Evolutionary conservation across 2,329 filamentous ascomycete species (phyloP), one percentile per base, ranked within the genome.

Genomic region (Akanthomyces lecanii): DNA sequence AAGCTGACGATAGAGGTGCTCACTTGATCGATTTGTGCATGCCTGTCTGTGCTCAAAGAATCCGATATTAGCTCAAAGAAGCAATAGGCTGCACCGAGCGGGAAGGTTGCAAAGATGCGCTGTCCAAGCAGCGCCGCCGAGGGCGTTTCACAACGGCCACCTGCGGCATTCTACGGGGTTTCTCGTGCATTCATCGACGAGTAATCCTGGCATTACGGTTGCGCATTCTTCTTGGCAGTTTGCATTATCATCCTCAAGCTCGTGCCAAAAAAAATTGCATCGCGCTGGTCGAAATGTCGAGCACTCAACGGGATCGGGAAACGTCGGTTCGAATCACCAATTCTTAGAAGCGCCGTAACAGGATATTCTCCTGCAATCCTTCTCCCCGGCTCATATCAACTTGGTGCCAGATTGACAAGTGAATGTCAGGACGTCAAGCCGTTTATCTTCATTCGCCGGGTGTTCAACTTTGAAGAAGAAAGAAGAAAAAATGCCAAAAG

Each of bases 291-390:
- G n/a, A 51, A 51, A 82, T 85, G 82, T 85, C 80, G 83, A 80
- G 75, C 79, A 80, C 83, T 84, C 82, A 85, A 86, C 84, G 84
- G 84, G 82, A 86, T 80, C 81, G 82, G 79, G 79, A 78, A 82
- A 84, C 77, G 75, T 76, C 63, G 69, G 71, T 74, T 77, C 80
- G 80, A 83, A 77, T 83, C 80, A 76, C 79, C 82, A 85, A 85
- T 86, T 86, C 83, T 86, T 85, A 76, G 75, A 85, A 85, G 82
- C 82, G 78, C 81, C 83, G 80, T 71, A 71, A 36, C 75, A 71
- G 70, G 69, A 69, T 67, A 70, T 53, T 44, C 38, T 68, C 71
- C 70, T 70, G 70, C 72, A 75, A 81, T 80, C 73, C 65, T 73
- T 86, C 80, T 86, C 73, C 83, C 84, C 82, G 78, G 79, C 71